These are phyloP conservation scores for Silybum marianum DNA, from an alignment of 129 eudicot genomes.

Conservation along the genomic window DNA sequence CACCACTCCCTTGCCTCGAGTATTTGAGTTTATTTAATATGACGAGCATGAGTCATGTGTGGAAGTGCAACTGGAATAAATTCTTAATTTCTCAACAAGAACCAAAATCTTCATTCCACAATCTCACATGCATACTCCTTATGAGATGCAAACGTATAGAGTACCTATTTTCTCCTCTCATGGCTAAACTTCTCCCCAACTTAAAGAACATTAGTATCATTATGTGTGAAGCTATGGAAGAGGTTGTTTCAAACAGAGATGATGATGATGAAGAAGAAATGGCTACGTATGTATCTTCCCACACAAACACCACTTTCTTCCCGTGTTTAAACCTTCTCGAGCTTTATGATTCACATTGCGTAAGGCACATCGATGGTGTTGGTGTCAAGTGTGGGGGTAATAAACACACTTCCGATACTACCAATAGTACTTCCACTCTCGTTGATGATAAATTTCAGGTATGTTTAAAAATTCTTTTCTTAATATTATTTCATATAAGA, in stretches of 20 bases:
- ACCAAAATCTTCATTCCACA: neutral
- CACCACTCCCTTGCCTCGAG: neutral
- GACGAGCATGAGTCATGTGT: conserved; percentile 10
- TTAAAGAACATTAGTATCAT: neutral
- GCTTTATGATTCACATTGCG: neutral
- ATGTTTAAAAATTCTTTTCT: neutral
- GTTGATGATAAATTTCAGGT: neutral
- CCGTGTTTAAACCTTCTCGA: neutral
- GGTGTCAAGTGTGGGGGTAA: neutral
- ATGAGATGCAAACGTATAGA: neutral
- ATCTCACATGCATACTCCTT: neutral
- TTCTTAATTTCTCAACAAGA: neutral
- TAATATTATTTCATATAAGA: no score
- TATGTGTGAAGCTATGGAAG: neutral
- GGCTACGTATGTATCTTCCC: neutral
- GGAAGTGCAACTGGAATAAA: neutral
- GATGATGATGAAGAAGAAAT: conserved; percentile 17
- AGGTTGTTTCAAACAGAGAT: conserved; percentile 20
- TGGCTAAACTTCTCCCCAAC: conserved; percentile 1
- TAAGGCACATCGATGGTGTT: neutral
- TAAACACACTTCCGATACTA: neutral
- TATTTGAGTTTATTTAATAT: neutral
- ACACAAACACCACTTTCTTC: neutral
- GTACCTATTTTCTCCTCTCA: conserved; percentile 1
- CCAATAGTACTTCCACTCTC: neutral